phyloP scores from a whole-genome alignment of 2,329 filamentous ascomycete genomes.

The Ophiostoma sp. region DNA sequence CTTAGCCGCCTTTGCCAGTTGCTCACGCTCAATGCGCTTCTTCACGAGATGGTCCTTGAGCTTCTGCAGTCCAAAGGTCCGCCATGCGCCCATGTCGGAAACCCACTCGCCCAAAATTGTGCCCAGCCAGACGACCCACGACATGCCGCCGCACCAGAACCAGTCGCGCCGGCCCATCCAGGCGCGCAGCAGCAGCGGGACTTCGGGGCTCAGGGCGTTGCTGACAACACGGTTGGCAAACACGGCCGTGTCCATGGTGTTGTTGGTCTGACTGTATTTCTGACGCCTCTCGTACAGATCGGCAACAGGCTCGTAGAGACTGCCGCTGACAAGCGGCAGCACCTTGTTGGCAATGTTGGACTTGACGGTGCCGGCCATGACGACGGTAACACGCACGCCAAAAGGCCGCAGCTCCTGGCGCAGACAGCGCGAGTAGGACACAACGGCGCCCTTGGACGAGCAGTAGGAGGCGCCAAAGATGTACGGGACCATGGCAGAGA shows the following conservation, averaged over 20 bases:
- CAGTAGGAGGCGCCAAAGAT: slow-evolving; percentile 51
- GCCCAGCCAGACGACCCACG: slow-evolving; percentile 39
- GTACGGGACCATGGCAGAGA: slow-evolving; percentile 47
- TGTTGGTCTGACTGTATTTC: slow-evolving; percentile 45
- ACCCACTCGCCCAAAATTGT: slow-evolving; percentile 42
- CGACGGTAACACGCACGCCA: slow-evolving; percentile 53
- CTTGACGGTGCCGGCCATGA: slow-evolving; percentile 50
- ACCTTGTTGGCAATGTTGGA: slow-evolving; percentile 44
- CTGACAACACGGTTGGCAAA: slow-evolving; percentile 43
- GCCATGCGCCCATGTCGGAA: slow-evolving; percentile 34
- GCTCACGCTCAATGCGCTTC: slow-evolving; percentile 7
- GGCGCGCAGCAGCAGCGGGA: slow-evolving; percentile 32
- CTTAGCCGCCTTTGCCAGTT: slow-evolving; percentile 12
- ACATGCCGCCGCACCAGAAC: slow-evolving; percentile 40
- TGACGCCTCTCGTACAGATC: slow-evolving; percentile 45
- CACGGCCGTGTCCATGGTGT: slow-evolving; percentile 41
- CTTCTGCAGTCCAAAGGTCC: slow-evolving; percentile 35
- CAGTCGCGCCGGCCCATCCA: slow-evolving; percentile 42
- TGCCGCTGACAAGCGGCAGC: slow-evolving; percentile 41
- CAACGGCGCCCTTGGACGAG: slow-evolving; percentile 52
- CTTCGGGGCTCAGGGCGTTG: slow-evolving; percentile 39
- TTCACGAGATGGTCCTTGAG: slow-evolving; percentile 32
- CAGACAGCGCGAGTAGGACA: slow-evolving; percentile 49
- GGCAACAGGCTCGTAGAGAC: slow-evolving; percentile 44
- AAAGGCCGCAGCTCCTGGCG: slow-evolving; percentile 51